These are phyloP conservation scores for Larix kaempferi DNA, from an alignment of 75 land plant species.

Conservation along the genomic window DNA sequence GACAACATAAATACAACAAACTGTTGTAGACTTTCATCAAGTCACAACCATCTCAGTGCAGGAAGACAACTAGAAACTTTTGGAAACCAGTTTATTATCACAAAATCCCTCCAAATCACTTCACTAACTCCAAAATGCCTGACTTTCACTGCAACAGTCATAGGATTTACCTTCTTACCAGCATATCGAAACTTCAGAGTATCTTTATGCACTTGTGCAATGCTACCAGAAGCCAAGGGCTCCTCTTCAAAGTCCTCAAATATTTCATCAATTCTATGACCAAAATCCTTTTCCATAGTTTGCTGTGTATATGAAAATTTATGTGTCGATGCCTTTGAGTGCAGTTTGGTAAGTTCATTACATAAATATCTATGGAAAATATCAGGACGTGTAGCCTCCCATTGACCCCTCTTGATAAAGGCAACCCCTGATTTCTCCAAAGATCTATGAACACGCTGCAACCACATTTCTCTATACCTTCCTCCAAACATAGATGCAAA, in stretches of 20 bases:
- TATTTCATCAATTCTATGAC: constrained; percentile 62
- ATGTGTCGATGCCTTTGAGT: constrained; percentile 81
- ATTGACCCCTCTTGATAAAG: constrained; percentile 94
- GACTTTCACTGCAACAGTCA: constrained; percentile 77
- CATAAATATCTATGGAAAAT: constrained; percentile 78
- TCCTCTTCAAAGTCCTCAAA: constrained; percentile 84
- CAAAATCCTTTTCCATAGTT: constrained; percentile 72
- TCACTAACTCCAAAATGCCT: constrained; percentile 89
- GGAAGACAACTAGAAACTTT: constrained; percentile 55
- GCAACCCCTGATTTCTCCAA: constrained; percentile 83
- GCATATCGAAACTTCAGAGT: constrained; percentile 44
- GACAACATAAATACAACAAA: constrained; percentile 86
- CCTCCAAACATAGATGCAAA: constrained; percentile 50
- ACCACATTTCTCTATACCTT: constrained; percentile 55
- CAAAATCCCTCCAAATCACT: constrained; percentile 72
- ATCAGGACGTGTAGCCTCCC: constrained; percentile 91
- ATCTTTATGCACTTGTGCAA: constrained; percentile 82
- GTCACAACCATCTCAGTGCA: constrained; percentile 57
- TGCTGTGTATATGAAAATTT: constrained; percentile 38
- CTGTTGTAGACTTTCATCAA: constrained; percentile 85
- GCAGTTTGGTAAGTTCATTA: constrained; percentile 60
- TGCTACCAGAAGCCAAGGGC: constrained; percentile 89
- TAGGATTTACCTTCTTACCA: constrained; percentile 44
- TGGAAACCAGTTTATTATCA: constrained; percentile 63
- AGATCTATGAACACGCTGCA: constrained; percentile 47